These are phyloP conservation scores for Macrophomina tecta DNA, from an alignment of 2,329 filamentous ascomycete genomes.

Conservation along the genomic window DNA sequence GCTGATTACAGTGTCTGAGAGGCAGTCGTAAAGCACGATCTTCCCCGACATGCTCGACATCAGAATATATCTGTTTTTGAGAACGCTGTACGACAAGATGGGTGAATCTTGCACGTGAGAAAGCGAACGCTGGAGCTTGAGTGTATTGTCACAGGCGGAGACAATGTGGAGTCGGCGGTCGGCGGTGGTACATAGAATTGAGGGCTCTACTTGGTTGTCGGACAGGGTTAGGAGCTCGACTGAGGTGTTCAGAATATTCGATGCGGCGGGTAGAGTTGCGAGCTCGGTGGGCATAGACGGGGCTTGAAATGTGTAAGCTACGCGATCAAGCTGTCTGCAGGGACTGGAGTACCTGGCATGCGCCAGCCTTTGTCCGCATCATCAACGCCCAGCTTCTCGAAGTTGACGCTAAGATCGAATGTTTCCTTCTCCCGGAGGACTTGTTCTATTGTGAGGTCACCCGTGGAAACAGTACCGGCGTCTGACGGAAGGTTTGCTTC, in stretches of 20 bases:
- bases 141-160: conserved; percentile 39
- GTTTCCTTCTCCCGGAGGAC: conserved; percentile 66
- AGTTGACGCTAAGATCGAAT: conserved; percentile 61
- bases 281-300: conserved; percentile 53
- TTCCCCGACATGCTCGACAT: conserved; percentile 66
- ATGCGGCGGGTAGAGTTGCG: conserved; percentile 51
- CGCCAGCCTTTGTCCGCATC: conserved; percentile 54
- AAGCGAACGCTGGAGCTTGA: conserved; percentile 44
- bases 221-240: conserved; percentile 45
- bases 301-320: conserved; percentile 42
- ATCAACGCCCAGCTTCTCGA: conserved; percentile 61
- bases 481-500: conserved; percentile 62
- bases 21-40: conserved; percentile 55
- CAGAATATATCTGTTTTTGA: conserved; percentile 55
- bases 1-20: conserved; percentile 49
- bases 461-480: conserved; percentile 50
- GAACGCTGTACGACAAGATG: conserved; percentile 57
- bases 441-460: conserved; percentile 62
- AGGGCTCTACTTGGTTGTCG: conserved; percentile 32
- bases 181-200: conserved; percentile 44
- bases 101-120: conserved; percentile 57
- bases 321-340: not conserved
- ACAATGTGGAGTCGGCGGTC: conserved; percentile 55
- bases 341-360: conserved; percentile 47
- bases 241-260: conserved; percentile 62